Base-by-base conservation (phyloP, 2,329 filamentous ascomycete genomes). In the Colletotrichum orchidophilum region DNA sequence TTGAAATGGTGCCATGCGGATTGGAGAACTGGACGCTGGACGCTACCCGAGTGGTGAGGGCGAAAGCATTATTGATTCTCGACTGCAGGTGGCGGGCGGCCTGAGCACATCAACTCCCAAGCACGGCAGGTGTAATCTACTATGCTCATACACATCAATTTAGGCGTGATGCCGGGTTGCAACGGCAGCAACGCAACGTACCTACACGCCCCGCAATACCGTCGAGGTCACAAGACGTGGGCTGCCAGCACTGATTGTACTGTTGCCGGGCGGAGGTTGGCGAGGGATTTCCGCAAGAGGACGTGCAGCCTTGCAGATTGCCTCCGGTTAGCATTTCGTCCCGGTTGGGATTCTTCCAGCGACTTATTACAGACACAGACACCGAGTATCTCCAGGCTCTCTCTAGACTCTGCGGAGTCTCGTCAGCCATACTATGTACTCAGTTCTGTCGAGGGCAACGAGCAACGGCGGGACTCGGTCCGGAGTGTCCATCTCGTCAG, bases 251-350 rank as follows among this genome's bases (percentile, higher is more conserved):
- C 13, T 53, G 50, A 12, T 26, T 53, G 50, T 18, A 27, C 15
- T 6, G 29, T n/a, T 42, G 49, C 26, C 39, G 29, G 39, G 33
- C 42, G 66, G 39, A 57, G 29, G 50, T 29, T 9, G 49, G 24
- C 24, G 55, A 52, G 29, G 46, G 55, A 70, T 70, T 70, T 70
- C 67, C 67, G 26, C 18, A 66, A 60, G 27, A 21, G 63, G 50
- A 55, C 33, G 33, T 63, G 53, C 58, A 42, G 11, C 49, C 35
- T 27, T 50, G 63, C 35, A 70, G 39, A 61, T 64, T 69, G 66
- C 66, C 53, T 69, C 66, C 66, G 66, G 21, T 52, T 52, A 26
- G 50, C 63, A 58, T 53, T 59, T 53, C 60, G 60, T 59, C 66
- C 24, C 11, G 8, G 52, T 63, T 27, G 52, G 58, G 50, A 50